Evolutionary conservation across 352 stramenopile species (phyloP).

Genomic region (Globisporangium carolinianum): DNA sequence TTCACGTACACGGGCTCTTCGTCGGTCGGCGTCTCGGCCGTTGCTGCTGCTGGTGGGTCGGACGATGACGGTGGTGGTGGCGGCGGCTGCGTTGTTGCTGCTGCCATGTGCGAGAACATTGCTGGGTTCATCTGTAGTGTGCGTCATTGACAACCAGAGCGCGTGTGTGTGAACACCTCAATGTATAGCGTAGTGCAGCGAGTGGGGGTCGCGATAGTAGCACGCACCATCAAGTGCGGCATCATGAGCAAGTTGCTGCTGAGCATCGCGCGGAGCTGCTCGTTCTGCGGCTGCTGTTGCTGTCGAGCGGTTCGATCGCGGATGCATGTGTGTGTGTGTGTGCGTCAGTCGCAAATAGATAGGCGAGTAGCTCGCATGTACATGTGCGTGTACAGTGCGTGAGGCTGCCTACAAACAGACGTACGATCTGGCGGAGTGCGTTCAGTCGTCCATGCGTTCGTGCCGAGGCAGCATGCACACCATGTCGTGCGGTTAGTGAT

Average conservation of each 20-base stretch:
- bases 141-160: too few relatives aligned
- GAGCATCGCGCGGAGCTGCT: slow-evolving; percentile 38
- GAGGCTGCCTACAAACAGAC: background rate
- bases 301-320: background rate
- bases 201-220: background rate
- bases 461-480: background rate
- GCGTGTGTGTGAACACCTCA: too few relatives aligned
- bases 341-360: background rate
- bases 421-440: background rate
- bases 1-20: slow-evolving; percentile 89
- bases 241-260: slow-evolving; percentile 50
- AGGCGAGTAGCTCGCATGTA: background rate
- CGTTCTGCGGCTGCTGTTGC: slow-evolving; percentile 49
- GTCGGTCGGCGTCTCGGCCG: slow-evolving; percentile 40
- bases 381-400: background rate
- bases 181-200: too few relatives aligned
- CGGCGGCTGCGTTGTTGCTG: slow-evolving; percentile 9
- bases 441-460: too few relatives aligned
- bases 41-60: too few relatives aligned
- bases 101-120: slow-evolving; percentile 49
- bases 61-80: slow-evolving; percentile 7
- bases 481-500: background rate
- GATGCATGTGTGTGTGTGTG: background rate
- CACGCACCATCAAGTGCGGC: slow-evolving; percentile 40
- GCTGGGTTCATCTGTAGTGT: slow-evolving; percentile 33